A percentile compares a stretch with the other conserved stretches of the same genome.
Conservation (phyloP, 2,329 filamentous ascomycete genomes). For the Piedraia hortae region DNA sequence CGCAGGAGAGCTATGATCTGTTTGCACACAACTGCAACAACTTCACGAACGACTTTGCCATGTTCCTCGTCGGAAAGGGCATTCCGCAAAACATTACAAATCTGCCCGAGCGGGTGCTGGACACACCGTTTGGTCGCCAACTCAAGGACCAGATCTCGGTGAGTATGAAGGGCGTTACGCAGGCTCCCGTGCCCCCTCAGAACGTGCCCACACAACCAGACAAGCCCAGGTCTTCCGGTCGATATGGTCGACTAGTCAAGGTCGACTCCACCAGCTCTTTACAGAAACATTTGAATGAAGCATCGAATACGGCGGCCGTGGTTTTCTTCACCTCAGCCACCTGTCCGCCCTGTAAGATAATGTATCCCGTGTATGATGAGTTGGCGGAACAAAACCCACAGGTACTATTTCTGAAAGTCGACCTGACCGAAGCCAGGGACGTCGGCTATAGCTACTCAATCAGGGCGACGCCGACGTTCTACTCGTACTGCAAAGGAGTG, state of each 20-base stretch:
- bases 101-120: conserved; percentile 60
- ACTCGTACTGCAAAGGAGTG: conserved; percentile 52
- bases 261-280: conserved; percentile 32
- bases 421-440: conserved; percentile 35
- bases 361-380: conserved; percentile 60
- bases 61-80: conserved; percentile 64
- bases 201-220: conserved; percentile 1
- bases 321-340: conserved; percentile 83
- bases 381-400: conserved; percentile 46
- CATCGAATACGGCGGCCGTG: conserved; percentile 41
- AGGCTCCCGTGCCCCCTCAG: conserved; percentile 21
- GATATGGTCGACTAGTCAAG: conserved; percentile 28
- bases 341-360: conserved; percentile 56
- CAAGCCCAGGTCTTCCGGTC: not conserved
- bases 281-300: conserved; percentile 29
- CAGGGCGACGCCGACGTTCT: conserved; percentile 61
- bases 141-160: conserved; percentile 47
- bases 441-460: conserved; percentile 39
- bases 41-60: conserved; percentile 76
- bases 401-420: conserved; percentile 54
- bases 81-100: conserved; percentile 71
- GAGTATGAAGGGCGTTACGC: conserved; percentile 33
- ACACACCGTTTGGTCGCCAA: conserved; percentile 72
- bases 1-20: conserved; percentile 52
- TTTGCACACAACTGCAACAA: conserved; percentile 86